phyloP scores from a whole-genome alignment of 2,329 filamentous ascomycete species.

The Clarireedia homoeocarpa region DNA sequence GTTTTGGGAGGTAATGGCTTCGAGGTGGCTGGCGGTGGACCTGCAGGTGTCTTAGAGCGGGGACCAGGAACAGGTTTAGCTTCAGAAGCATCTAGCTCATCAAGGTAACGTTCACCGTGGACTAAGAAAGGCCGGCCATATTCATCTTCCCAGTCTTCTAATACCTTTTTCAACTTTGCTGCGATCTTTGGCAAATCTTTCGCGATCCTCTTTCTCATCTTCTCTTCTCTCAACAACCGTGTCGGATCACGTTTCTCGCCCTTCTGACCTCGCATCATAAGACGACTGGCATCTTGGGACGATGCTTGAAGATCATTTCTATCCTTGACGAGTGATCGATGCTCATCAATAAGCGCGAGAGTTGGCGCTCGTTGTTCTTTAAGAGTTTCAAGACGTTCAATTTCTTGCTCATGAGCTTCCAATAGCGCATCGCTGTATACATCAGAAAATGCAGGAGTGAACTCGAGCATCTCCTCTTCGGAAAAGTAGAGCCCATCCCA shows the following conservation, averaged over 20 bases:
- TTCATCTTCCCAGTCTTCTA: constrained; percentile 87
- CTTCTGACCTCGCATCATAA: constrained; percentile 87
- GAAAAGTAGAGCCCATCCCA: constrained; percentile 94
- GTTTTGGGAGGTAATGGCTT: constrained; percentile 13
- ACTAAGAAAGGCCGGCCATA: constrained; percentile 91
- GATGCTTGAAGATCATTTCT: constrained; percentile 82
- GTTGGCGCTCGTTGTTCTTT: constrained; percentile 83
- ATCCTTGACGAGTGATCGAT: constrained; percentile 75
- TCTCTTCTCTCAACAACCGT: constrained; percentile 89
- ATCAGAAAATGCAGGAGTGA: constrained; percentile 93
- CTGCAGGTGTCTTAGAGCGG: constrained; percentile 69
- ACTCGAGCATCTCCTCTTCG: constrained; percentile 98
- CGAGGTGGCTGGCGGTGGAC: constrained; percentile 41
- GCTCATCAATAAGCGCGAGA: constrained; percentile 72
- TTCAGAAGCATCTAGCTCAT: constrained; percentile 64
- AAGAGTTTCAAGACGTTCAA: constrained; percentile 70
- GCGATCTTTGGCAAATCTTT: constrained; percentile 94
- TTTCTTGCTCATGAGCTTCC: constrained; percentile 90
- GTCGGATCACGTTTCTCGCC: constrained; percentile 92
- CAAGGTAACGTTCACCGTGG: constrained; percentile 84
- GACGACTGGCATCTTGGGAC: constrained; percentile 86
- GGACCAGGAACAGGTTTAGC: constrained; percentile 51
- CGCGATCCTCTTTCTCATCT: constrained; percentile 94
- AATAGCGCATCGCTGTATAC: constrained; percentile 94
- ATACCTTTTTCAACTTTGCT: constrained; percentile 69